A percentile compares a stretch with the other conserved stretches of the same genome.
Conservation (phyloP, 1,284 basidiomycete species). For the Trichosporon sp. region DNA sequence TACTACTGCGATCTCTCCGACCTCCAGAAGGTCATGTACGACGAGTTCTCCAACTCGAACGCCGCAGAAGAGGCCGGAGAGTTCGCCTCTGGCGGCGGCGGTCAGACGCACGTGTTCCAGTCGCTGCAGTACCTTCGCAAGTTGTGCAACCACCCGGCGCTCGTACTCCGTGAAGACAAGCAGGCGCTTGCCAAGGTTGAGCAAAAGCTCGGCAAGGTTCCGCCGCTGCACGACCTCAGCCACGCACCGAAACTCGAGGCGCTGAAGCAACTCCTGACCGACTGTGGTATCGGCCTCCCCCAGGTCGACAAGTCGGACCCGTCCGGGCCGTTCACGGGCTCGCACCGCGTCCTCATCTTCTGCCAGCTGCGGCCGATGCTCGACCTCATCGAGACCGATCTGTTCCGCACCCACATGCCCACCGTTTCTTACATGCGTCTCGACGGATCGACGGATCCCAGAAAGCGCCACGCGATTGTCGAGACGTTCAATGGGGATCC, state of each 20-base stretch:
- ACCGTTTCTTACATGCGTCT: conserved; percentile 96
- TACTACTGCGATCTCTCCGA: conserved; percentile 98
- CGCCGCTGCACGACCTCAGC: conserved; percentile 66
- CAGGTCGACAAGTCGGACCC: conserved; percentile 54
- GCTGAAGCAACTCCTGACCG: conserved; percentile 81
- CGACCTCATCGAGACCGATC: conserved; percentile 90
- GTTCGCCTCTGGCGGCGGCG: conserved; percentile 54
- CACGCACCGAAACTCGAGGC: conserved; percentile 94
- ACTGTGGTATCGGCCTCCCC: conserved; percentile 82
- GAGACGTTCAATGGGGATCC: conserved; percentile 98
- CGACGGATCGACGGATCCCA: conserved; percentile 83
- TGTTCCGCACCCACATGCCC: conserved; percentile 90
- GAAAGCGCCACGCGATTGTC: conserved; percentile 88
- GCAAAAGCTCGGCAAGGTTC: conserved; percentile 52
- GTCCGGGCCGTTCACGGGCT: conserved; percentile 57
- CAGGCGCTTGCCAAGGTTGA: conserved; percentile 63
- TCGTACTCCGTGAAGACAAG: conserved; percentile 70
- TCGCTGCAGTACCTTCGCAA: conserved; percentile 95
- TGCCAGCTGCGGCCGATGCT: conserved; percentile 99
- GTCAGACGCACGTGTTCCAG: conserved; percentile 87
- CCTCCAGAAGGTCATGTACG: conserved; percentile 87
- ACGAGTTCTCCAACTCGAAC: conserved; percentile 81
- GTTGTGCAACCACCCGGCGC: conserved; percentile 92
- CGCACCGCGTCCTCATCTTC: conserved; percentile 94
- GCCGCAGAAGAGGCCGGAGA: conserved; percentile 64